Evolutionary conservation across 2,329 filamentous ascomycete species (phyloP), one percentile per base, ranked within the genome.

Genomic region (Penicillium corylophilum): DNA sequence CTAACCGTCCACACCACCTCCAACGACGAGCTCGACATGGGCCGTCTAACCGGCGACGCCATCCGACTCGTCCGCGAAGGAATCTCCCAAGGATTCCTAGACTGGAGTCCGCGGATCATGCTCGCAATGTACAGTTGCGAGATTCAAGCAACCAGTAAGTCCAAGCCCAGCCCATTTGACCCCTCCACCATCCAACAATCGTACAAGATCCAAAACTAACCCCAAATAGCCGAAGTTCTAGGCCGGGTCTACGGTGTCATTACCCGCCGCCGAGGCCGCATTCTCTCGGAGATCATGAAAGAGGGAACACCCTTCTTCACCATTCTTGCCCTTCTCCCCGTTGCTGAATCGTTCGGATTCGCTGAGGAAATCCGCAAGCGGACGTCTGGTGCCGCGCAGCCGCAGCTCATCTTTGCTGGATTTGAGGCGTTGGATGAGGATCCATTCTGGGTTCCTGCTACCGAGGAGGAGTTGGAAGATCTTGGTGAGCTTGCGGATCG

Each of bases 61-160:
- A 96, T 99, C 76, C 91, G 91, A 71, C 87, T 89, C 0, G 86
- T 93, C 16, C 90, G 93, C 61, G 85, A 90, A 41, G 83, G 86
- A n/a, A 90, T 99, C 55, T 83, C 87, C 45, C 79, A 86, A 57
- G 93, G 87, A 20, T 96, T 97, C 78, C 78, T 96, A 16, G 94
- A 97, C 77, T 99, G 94, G 94, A 93, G 88, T 35, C 89, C 94
- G 0, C 86, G 94, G n/a, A 83, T 99, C 61, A 84, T 97, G 76
- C 84, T 99, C 40, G 94, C 94, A 46, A 97, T 97, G 90, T 99
- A 99, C 77, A 90, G 85, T 49, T 96, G 93, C 70, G 94, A 97
- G 70, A 97, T 99, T 65, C 94, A 97, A 80, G 91, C 93, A 26
- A 92, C 89, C 20, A 93, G 84, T 87, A 79, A 70, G 83, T 74